Conservation (phyloP, 2,329 filamentous ascomycete genomes). For the Stylonectria norvegica region DNA sequence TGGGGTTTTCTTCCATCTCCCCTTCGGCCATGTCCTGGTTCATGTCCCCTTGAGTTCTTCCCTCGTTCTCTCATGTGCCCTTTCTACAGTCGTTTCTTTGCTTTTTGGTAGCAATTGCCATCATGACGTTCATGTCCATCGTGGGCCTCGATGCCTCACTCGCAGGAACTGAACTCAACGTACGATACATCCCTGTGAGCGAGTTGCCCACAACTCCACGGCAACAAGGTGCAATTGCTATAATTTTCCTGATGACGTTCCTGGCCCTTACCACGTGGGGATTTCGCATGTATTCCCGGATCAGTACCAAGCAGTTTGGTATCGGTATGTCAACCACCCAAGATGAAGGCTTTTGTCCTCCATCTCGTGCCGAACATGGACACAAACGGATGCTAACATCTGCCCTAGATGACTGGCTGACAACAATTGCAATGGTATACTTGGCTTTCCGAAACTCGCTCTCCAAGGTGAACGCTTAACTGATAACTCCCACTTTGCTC, state of each 20-base stretch:
- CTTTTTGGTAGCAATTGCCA: no score
- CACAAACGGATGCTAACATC: no score
- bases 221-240: conserved; percentile 17
- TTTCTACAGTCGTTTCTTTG: no score
- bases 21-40: no score
- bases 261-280: conserved; percentile 15
- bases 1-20: no score
- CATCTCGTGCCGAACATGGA: neutral
- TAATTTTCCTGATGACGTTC: conserved; percentile 16
- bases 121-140: no score
- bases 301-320: conserved; percentile 15
- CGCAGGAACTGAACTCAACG: neutral
- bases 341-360: neutral
- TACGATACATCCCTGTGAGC: neutral
- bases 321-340: conserved; percentile 9
- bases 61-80: no score
- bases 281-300: conserved; percentile 17
- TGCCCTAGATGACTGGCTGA: conserved; percentile 18
- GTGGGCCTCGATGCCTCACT: no score
- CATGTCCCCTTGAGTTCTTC: no score
- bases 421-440: conserved; percentile 15
- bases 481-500: neutral
- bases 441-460: fast-evolving
- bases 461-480: neutral
- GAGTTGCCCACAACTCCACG: conserved; percentile 5